Evolutionary conservation across 2,329 filamentous ascomycete species (phyloP).

Genomic region (Neofusicoccum parvum): DNA sequence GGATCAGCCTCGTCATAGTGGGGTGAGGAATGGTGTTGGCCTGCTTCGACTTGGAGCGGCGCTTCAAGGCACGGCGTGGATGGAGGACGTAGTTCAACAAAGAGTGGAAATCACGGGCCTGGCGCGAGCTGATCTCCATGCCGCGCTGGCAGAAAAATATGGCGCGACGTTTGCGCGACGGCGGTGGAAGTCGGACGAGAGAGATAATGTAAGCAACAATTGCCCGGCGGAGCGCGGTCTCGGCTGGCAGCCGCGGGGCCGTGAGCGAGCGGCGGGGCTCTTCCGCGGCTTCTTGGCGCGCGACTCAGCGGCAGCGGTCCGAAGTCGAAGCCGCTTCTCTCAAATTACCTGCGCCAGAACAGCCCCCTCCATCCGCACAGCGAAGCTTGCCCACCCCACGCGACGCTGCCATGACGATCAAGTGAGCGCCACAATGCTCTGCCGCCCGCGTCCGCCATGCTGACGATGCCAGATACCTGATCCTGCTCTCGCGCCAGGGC

Average conservation of each 20-base stretch:
- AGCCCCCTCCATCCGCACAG: neutral
- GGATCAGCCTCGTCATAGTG: constrained; percentile 66
- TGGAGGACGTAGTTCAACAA: constrained; percentile 12
- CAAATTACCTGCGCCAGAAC: neutral
- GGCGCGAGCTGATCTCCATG: constrained; percentile 21
- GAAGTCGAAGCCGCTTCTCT: neutral
- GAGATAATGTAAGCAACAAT: constrained; percentile 10
- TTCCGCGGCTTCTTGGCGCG: constrained; percentile 2
- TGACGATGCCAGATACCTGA: constrained; percentile 73
- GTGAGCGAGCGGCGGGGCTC: constrained; percentile 1
- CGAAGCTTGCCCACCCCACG: neutral
- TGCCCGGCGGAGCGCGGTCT: constrained; percentile 3
- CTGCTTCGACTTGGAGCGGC: neutral
- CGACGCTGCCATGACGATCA: constrained; percentile 54
- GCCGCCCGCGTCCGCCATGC: neutral
- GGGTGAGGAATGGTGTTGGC: constrained; percentile 7
- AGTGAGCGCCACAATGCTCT: constrained; percentile 43
- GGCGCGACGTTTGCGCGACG: neutral
- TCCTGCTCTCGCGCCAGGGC: constrained; percentile 95
- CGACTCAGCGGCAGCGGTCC: neutral
- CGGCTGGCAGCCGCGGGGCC: neutral
- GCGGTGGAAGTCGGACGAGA: constrained; percentile 5
- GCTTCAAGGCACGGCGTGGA: neutral
- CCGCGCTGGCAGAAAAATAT: constrained; percentile 2
- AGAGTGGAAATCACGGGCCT: constrained; percentile 26